These are phyloP conservation scores for Fraxinus velutina DNA, from an alignment of 305 asterid species.

Conservation along the genomic window DNA sequence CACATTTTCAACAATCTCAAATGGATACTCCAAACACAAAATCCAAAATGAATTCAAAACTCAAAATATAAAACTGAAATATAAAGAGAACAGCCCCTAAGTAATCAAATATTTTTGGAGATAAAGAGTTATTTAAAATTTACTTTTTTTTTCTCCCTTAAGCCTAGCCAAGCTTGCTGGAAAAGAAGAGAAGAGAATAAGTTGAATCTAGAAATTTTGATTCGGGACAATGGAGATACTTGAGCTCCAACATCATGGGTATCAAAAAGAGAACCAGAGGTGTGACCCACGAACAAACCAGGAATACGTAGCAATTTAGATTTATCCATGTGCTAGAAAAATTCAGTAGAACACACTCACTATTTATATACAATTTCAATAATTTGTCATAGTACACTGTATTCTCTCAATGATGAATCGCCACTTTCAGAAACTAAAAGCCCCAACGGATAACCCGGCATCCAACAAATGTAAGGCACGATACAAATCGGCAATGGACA, in stretches of 20 bases:
- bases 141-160: background rate
- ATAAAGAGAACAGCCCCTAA: background rate
- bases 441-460: slow-evolving; percentile 41
- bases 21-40: too few relatives aligned
- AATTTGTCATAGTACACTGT: background rate
- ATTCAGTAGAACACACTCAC: background rate
- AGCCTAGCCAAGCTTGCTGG: background rate
- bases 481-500: slow-evolving; percentile 57
- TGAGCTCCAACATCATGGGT: slow-evolving; percentile 58
- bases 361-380: too few relatives aligned
- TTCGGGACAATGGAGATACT: slow-evolving; percentile 30
- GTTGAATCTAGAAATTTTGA: background rate
- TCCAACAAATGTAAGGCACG: slow-evolving; percentile 64
- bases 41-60: too few relatives aligned
- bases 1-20: too few relatives aligned
- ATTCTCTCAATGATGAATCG: slow-evolving; percentile 81
- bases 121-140: background rate
- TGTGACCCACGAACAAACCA: slow-evolving; percentile 83
- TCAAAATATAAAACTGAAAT: too few relatives aligned
- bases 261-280: slow-evolving; percentile 74
- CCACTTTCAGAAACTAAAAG: slow-evolving; percentile 87
- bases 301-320: slow-evolving; percentile 10
- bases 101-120: background rate
- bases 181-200: background rate
- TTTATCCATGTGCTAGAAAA: slow-evolving; percentile 13